Base-by-base conservation (phyloP, 768 basidiomycete genomes). In the Coprinopsis sp. region DNA sequence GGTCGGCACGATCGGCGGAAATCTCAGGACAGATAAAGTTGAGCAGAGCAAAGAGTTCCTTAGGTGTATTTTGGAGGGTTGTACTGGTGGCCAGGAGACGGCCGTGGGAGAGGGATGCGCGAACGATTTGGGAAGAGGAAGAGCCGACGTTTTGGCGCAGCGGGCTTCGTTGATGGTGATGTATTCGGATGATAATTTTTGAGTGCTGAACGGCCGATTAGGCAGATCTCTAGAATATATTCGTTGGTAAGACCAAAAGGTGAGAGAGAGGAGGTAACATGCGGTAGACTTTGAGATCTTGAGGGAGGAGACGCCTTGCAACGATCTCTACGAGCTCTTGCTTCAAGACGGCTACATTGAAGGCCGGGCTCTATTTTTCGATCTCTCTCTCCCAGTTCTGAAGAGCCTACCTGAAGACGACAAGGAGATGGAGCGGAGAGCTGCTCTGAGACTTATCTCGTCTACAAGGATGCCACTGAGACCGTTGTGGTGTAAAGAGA, bases 311-410 rank as follows among this genome's bases (percentile, higher is more conserved):
- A 3, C 82, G 77, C 41, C 78, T 75, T 22, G 82, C 72, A 57
- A 97, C 88, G 52, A 95, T 71, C 30, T 86, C 82, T 0, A 82
- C 81, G 33, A 95, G 82, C 52, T 98, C 95, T 38, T 96, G 91
- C 61, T 89, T 85, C 11, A 98, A 70, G 10, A 91, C 66, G 40
- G 90, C 77, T 12, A 87, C 78, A 47, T 81, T 86, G 67, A 96
- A 84, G 47, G 91, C 90, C 0, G 91, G 87, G 0, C 89, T 84
- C 96, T 95, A 98, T 52, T 75, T 77, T 51, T 76, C 79, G 54
- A 99, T 92, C 67, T 99, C 96, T 54, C 96, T 84, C n/a, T 77
- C 70, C 96, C 96, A 99, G 62, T 98, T 99, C 63, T 98, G 91
- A 21, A 98, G 73, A 0, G 95, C 98, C 1, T 91, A 94, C 66